Base-by-base conservation (phyloP, 768 basidiomycete genomes). In the Leccinum rimulosum region DNA sequence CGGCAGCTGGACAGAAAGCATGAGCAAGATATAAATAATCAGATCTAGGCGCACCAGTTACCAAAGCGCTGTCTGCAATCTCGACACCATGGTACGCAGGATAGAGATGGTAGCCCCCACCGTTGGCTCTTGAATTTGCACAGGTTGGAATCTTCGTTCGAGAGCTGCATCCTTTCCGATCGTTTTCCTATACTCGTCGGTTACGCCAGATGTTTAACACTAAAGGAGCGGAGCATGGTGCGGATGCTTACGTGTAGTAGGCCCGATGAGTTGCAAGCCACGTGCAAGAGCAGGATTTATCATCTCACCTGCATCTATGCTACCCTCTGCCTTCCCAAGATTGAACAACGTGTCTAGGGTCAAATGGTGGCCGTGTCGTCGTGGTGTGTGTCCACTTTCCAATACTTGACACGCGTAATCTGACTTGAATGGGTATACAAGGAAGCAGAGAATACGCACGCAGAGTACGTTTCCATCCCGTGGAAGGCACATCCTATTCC, bases 101-200 rank as follows among this genome's bases (percentile, higher is more conserved):
- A 97, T 97, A 1, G 89, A 88, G 25, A 91, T 90, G 0, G 91
- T 92, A 1, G 87, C 85, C 55, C 89, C 86, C 10, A 95, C 89
- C 0, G 89, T 87, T 0, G 94, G 94, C 67, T 96, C 94, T 38
- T 94, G 90, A 55, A 96, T 93, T 43, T 80, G 80, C 6, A 97
- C 88, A 0, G 94, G 92, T 66, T 95, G 93, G 76, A 97, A 96
- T 2, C 93, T 87, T 15, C 93, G 83, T 66, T 95, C 93, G 2
- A 96, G 84, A 1, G 94, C 94, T 0, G 93, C 89, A 58, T 95
- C 94, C 73, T 95, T 95, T 50, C 85, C 89, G 38, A 97, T 97
- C 0, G 89, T 91, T 73, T 95, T 93, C 30, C 90, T 81, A 66
- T 95, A 95, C 70, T 95, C 93, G 62, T 95, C 92, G 45, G 90